Base-by-base conservation (phyloP, 306 rosid genomes). In the Betula pendula region DNA sequence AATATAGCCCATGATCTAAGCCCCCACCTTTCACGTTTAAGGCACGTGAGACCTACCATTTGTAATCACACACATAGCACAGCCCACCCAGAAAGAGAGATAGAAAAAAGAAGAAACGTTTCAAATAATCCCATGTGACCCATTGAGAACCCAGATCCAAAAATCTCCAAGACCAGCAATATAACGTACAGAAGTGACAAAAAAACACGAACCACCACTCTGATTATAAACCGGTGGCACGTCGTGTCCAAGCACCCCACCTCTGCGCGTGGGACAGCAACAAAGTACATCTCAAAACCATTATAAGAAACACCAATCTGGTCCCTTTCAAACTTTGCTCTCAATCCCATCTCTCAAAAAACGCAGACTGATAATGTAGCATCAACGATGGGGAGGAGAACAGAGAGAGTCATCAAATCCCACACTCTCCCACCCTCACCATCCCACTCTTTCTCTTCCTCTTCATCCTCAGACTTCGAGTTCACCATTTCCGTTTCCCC, bases 401-500 rank as follows among this genome's bases (percentile, higher is more conserved):
- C 38, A 73, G 35, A 74, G 42, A 84, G 66, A 58, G 53, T 43
- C 38, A 42, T 83, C 1, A 79, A 86, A 27, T 85, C 95, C 5
- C 85, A 89, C 35, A 95, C 96, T 0, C 87, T 92, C 6, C 97
- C 98, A 0, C 77, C 97, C 0, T 90, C 97, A 6, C 97, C 97
- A 0, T 73, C 93, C 6, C 93, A 89, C 73, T 92, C 97, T 0
- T 88, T 88, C 74, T 88, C 94, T 0, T 93, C 97, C 0, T 92
- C 98, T 25, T 89, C 97, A 2, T 94, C 98, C 29, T 91, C 96
- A 0, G 93, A 92, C 2, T 95, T 95, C 74, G 98, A 92, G 71
- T 95, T 95, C 91, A 89, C 97, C 0, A 79, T 95, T 82, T 89
- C 96, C 4, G 62, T 89, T 71, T 90, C 97, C 0, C 97, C 97